phyloP scores from a whole-genome alignment of 2,329 filamentous ascomycete genomes.

The Monosporascus sp. region DNA sequence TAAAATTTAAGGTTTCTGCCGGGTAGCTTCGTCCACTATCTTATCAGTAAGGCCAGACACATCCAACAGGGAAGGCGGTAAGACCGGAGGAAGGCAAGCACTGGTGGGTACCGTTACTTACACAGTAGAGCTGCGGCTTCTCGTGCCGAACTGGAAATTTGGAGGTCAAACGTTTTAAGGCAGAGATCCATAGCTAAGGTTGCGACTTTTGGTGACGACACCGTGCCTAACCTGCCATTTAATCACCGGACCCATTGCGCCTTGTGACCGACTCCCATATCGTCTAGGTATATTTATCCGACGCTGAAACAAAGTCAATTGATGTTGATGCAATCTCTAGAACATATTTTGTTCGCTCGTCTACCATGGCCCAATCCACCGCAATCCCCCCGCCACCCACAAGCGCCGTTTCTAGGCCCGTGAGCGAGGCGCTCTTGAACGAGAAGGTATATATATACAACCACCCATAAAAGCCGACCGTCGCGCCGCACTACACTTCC shows the following conservation, averaged over 20 bases:
- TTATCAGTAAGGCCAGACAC: background rate
- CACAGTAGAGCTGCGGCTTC: background rate
- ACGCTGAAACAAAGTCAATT: constrained; percentile 8
- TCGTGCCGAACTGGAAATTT: background rate
- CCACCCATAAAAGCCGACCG: constrained; percentile 1
- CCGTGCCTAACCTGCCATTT: too few species aligned
- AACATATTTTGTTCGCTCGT: constrained; percentile 5
- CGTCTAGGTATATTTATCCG: constrained; percentile 10
- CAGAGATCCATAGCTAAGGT: constrained; percentile 1
- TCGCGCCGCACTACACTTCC: background rate
- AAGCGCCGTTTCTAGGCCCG: constrained; percentile 69
- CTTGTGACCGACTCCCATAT: too few species aligned
- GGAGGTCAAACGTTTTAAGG: background rate
- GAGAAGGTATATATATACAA: constrained; percentile 70
- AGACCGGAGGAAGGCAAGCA: too few species aligned
- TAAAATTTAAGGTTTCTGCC: background rate
- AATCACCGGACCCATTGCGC: too few species aligned
- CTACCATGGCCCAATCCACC: constrained; percentile 47
- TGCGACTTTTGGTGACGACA: too few species aligned
- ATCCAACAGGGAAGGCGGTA: background rate
- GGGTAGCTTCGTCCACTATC: background rate
- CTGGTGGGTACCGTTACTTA: background rate
- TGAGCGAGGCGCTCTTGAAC: constrained; percentile 96
- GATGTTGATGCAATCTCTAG: constrained; percentile 9
- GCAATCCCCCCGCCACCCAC: constrained; percentile 49